These are phyloP conservation scores for Colletotrichum brevisporum DNA, from an alignment of 2,329 filamentous ascomycete genomes.

Conservation along the genomic window DNA sequence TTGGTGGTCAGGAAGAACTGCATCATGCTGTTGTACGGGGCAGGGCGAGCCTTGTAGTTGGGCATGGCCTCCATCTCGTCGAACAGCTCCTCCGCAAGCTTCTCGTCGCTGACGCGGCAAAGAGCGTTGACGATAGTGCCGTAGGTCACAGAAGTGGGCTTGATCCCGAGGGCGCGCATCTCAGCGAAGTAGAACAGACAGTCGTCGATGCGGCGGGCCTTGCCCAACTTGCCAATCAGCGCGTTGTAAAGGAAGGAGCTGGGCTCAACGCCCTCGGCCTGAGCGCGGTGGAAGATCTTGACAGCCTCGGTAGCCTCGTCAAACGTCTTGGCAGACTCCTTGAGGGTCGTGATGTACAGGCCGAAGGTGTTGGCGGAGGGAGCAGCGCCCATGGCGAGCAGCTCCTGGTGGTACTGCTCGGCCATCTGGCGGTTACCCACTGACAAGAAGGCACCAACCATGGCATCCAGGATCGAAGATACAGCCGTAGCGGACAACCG, in stretches of 20 bases:
- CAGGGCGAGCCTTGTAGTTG: constrained; percentile 98
- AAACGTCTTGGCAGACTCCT: constrained; percentile 97
- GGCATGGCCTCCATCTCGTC: constrained; percentile 99
- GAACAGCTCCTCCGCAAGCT: constrained; percentile 97
- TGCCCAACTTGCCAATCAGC: constrained; percentile 96
- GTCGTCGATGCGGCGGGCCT: constrained; percentile 97
- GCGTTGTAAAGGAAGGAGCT: constrained; percentile 99
- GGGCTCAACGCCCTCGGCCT: constrained; percentile 93
- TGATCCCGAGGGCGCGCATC: constrained; percentile 93
- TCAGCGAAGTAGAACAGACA: constrained; percentile 98
- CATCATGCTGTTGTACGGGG: constrained; percentile 99
- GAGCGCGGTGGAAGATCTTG: constrained; percentile 96
- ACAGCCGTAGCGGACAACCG: constrained; percentile 93
- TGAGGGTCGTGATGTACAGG: constrained; percentile 98
- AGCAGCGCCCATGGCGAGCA: constrained; percentile 89
- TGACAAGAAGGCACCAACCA: constrained; percentile 92
- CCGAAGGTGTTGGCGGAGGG: constrained; percentile 98
- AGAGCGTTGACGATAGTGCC: constrained; percentile 98
- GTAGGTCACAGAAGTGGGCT: constrained; percentile 97
- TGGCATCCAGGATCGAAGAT: constrained; percentile 95
- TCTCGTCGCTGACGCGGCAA: constrained; percentile 96
- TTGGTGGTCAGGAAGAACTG: constrained; percentile 99
- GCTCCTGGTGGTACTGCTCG: constrained; percentile 89
- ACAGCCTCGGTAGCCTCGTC: constrained; percentile 97
- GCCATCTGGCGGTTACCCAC: constrained; percentile 85